phyloP scores from a whole-genome alignment of 176 grass and related monocot genomes.

The sorghum (Sorghum bicolor) region Sorghum_bicolor_NCBIv3 NC_012873.2:58671501-58672000 shows the following conservation, averaged over 20 bases:
- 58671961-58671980: too few relatives aligned
- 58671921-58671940: not conserved
- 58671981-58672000: too few relatives aligned
- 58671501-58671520: too few relatives aligned
- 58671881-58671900: not conserved
- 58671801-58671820: not conserved
- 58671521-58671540: too few relatives aligned
- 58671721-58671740: not conserved
- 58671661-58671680: not conserved
- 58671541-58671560: too few relatives aligned
- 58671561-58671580: not conserved
- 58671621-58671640: not conserved
- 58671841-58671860: slow-evolving; percentile 14
- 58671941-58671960: not conserved
- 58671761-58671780: not conserved
- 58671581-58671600: too few relatives aligned
- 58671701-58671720: not conserved
- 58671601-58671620: not conserved
- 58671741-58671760: not conserved
- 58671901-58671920: not conserved
- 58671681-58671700: not conserved
- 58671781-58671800: not conserved
- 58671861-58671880: not conserved
- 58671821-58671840: not conserved
- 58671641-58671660: slow-evolving; percentile 12